Evolutionary conservation across 106 monocot genomes (phyloP).

Genomic region (Ottelia alismoides): DNA sequence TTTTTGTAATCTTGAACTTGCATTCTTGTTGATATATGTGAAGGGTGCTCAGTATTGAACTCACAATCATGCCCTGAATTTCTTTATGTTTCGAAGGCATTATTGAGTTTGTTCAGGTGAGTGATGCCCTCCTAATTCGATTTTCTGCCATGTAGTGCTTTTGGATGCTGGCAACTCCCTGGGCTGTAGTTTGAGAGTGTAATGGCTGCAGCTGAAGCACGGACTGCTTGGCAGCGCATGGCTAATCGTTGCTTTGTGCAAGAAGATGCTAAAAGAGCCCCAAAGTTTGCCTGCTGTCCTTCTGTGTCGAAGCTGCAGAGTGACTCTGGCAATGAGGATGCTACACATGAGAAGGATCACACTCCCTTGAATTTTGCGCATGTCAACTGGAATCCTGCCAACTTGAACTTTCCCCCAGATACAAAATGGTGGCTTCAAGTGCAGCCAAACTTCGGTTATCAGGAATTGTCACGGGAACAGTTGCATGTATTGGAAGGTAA

Average conservation of each 20-base stretch:
- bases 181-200: slow-evolving; percentile 8
- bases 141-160: too few relatives aligned
- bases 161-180: too few relatives aligned
- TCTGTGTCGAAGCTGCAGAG: slow-evolving; percentile 2
- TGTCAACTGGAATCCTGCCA: slow-evolving; percentile 8
- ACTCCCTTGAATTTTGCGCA: slow-evolving; percentile 6
- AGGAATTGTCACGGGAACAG: slow-evolving; percentile 31
- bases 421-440: slow-evolving; percentile 24
- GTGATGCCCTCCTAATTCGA: too few relatives aligned
- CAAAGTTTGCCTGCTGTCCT: slow-evolving; percentile 35
- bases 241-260: slow-evolving; percentile 71
- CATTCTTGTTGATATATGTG: too few relatives aligned
- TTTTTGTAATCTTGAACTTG: too few relatives aligned
- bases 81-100: too few relatives aligned
- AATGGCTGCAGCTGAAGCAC: slow-evolving; percentile 23
- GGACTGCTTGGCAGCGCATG: slow-evolving; percentile 80
- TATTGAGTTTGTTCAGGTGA: too few relatives aligned
- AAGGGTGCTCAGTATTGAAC: too few relatives aligned
- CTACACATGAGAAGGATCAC: background rate
- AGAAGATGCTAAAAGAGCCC: slow-evolving; percentile 91
- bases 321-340: slow-evolving; percentile 6
- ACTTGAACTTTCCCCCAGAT: slow-evolving; percentile 6
- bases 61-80: too few relatives aligned
- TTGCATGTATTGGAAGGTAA: slow-evolving; percentile 17
- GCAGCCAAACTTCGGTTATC: slow-evolving; percentile 34